Percentiles rank a stretch among this genome's conserved stretches.
Evolutionary conservation across 371 early-diverging fungal species (phyloP).

Genomic region (Mucor plumbeus): DNA sequence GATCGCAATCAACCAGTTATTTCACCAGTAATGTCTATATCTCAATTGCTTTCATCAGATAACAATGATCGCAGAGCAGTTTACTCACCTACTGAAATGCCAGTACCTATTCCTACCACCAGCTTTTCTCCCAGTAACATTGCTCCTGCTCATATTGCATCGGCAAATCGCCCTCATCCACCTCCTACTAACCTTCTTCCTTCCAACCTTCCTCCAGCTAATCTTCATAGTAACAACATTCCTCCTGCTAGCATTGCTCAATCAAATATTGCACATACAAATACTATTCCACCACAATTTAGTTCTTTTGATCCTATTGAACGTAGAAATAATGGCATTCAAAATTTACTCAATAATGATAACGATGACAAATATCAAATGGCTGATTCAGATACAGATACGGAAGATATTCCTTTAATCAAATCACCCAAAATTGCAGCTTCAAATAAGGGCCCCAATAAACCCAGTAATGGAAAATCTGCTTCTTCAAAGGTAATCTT

Average conservation of each 20-base stretch:
- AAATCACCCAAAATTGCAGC: constrained; percentile 10
- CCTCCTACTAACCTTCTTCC: neutral
- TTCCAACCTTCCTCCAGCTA: neutral
- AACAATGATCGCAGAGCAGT: constrained; percentile 20
- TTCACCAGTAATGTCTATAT: constrained; percentile 55
- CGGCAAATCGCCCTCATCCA: neutral
- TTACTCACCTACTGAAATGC: constrained; percentile 12
- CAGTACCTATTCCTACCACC: neutral
- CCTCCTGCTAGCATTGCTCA: neutral
- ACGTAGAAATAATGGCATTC: constrained; percentile 33
- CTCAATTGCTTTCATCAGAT: constrained; percentile 47
- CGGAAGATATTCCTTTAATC: constrained; percentile 39
- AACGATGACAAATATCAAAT: constrained; percentile 35
- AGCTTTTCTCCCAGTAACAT: neutral
- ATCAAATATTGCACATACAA: neutral
- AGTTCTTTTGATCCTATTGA: constrained; percentile 19
- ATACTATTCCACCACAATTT: neutral
- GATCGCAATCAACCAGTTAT: constrained; percentile 19
- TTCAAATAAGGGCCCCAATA: neutral
- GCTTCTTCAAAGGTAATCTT: neutral
- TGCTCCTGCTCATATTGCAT: neutral
- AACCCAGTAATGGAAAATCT: neutral
- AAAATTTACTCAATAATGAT: constrained; percentile 40
- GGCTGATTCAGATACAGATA: constrained; percentile 50
- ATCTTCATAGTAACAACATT: neutral